These are phyloP conservation scores for Salix purpurea DNA, from an alignment of 345 rosid genomes.

Conservation along the genomic window DNA sequence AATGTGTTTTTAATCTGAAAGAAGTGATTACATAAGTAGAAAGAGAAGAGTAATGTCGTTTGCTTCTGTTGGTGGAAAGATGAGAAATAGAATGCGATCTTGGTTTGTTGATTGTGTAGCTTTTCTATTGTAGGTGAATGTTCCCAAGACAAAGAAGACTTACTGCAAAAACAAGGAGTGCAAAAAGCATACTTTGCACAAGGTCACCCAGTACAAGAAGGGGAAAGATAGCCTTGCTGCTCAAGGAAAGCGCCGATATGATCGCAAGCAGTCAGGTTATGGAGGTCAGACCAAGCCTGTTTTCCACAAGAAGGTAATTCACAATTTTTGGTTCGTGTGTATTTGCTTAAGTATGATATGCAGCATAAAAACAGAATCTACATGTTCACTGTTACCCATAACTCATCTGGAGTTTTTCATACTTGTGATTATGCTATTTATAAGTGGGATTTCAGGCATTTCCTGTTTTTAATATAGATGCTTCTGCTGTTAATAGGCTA, in stretches of 20 bases:
- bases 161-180: conserved; percentile 58
- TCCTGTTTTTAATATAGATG: background rate
- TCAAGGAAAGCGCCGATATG: conserved; percentile 79
- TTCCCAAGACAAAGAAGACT: conserved; percentile 18
- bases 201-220: conserved; percentile 79
- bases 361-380: background rate
- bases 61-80: background rate
- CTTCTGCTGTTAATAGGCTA: conserved; percentile 37
- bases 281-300: conserved; percentile 89
- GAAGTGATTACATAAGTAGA: background rate
- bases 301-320: conserved; percentile 71
- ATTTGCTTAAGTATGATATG: background rate
- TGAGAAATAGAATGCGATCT: background rate
- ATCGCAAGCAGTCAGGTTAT: conserved; percentile 76
- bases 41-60: background rate
- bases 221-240: conserved; percentile 85
- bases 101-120: background rate
- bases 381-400: background rate
- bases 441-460: background rate
- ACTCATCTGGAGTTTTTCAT: background rate
- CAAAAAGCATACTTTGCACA: conserved; percentile 75
- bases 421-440: background rate
- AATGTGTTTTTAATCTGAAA: background rate
- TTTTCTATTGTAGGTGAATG: conserved; percentile 10
- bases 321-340: background rate